These are phyloP conservation scores for Coelastrella sp. DNA, from an alignment of 139 green algal genomes.

Conservation along the genomic window DNA sequence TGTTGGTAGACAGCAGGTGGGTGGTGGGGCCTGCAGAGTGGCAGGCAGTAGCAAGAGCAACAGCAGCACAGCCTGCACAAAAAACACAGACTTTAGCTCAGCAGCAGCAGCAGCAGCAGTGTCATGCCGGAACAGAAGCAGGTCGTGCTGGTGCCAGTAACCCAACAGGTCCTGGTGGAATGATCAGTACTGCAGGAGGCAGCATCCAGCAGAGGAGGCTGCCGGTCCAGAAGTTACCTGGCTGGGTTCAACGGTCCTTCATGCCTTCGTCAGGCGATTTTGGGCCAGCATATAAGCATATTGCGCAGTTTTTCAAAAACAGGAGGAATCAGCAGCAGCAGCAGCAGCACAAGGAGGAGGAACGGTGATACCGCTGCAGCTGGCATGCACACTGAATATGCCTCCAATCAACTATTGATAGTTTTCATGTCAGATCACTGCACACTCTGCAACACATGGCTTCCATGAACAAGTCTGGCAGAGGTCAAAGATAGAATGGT, in stretches of 20 bases:
- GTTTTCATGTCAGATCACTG: no score
- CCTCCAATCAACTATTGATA: no score
- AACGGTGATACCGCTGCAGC: no score
- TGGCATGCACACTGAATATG: no score
- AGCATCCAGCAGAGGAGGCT: no score
- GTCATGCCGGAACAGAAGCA: background rate
- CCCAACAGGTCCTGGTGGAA: background rate
- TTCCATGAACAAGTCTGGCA: no score
- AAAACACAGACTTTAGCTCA: background rate
- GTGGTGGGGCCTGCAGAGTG: background rate
- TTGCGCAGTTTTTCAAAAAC: conserved; percentile 50
- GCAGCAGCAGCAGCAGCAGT: conserved; percentile 15
- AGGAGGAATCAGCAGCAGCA: background rate
- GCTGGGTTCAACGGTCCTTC: conserved; percentile 76
- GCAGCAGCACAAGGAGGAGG: no score
- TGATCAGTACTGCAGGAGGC: no score
- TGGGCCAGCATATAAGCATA: conserved; percentile 33
- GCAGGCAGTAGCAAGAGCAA: background rate
- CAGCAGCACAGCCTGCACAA: background rate
- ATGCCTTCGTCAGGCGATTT: conserved; percentile 44
- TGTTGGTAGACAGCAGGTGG: conserved; percentile 92
- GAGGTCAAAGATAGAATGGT: no score
- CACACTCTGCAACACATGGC: no score
- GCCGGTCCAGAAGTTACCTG: conserved; percentile 73
- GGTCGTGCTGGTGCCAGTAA: background rate